Base-by-base conservation (phyloP, 2,329 filamentous ascomycete genomes). In the Aspergillus alliaceus region DNA sequence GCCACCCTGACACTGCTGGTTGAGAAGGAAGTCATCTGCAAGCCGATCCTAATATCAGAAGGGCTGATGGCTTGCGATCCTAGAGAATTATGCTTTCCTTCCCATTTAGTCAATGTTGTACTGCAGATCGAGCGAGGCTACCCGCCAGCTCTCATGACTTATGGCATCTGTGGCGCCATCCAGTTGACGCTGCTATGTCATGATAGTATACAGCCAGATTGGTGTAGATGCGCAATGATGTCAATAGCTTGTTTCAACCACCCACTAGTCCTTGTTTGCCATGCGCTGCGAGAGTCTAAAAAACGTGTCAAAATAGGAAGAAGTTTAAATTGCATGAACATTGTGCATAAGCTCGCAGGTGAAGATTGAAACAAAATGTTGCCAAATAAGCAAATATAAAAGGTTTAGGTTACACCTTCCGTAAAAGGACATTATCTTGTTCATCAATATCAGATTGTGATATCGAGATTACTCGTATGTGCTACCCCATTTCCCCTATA, bases 1-100 rank as follows among this genome's bases (percentile, higher is more conserved):
- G 40, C 24, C 40, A 44, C 40, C 24, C 32, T 54, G 31, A 47
- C 54, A 52, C 39, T 52, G 42, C n/a, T 48, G 32, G 15, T 25
- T 24, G 27, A n/a, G 39, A 11, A 24, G 24, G 34, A 46, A 42
- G 27, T 57, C 49, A 32, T 39, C 32, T 37, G 49, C 27, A 24
- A 44, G 24, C n/a, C 40, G 39, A 44, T 44, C 40, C 6, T 27
- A 44, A 44, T 44, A 44, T 42, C 39, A 25, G 22, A 24, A 42
- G 39, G 39, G 39, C 39, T 42, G 39, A 42, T 42, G 39, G 39
- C 39, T 42, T 15, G 40, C 24, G 24, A 29, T 27, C 40, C 40
- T n/a, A 18, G n/a, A n/a, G n/a, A 15, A 29, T 27, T 29, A 44
- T 29, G 9, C 40, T 44, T 44, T 44, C 9, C 11, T 25, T 27